Evolutionary conservation across 352 stramenopile species (phyloP).

Genomic region (Globisporangium rhizosaccharum): DNA sequence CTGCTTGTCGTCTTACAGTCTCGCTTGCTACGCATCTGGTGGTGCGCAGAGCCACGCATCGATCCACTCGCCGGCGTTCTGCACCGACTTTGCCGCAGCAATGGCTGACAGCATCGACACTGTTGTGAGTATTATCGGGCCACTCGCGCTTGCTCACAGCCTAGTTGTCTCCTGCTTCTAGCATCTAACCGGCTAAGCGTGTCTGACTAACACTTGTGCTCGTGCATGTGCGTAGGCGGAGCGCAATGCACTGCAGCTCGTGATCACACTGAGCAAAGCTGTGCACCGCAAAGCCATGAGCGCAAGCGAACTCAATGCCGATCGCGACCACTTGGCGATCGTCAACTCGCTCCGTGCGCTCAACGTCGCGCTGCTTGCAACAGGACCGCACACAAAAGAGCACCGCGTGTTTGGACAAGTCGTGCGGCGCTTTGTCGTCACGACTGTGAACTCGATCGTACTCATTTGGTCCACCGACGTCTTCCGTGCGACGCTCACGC

Average conservation of each 20-base stretch:
- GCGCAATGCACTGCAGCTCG: slow-evolving; percentile 63
- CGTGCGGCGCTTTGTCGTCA: slow-evolving; percentile 70
- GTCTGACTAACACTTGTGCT: neutral
- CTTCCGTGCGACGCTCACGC: slow-evolving; percentile 50
- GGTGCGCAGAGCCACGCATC: slow-evolving; percentile 54
- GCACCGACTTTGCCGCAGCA: slow-evolving; percentile 32
- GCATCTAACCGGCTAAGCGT: too few species aligned
- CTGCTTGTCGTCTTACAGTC: too few species aligned
- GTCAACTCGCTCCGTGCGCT: slow-evolving; percentile 63
- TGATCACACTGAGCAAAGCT: slow-evolving; percentile 71
- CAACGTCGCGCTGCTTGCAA: slow-evolving; percentile 64
- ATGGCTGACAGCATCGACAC: slow-evolving; percentile 29
- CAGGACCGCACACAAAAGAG: slow-evolving; percentile 38
- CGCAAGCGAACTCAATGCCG: slow-evolving; percentile 24
- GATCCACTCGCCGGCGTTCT: slow-evolving; percentile 67
- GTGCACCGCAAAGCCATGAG: slow-evolving; percentile 46
- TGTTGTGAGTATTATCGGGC: neutral
- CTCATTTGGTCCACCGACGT: slow-evolving; percentile 54
- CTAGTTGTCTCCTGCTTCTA: too few species aligned
- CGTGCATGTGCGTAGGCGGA: slow-evolving; percentile 33
- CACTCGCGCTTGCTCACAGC: too few species aligned
- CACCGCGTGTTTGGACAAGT: slow-evolving; percentile 67
- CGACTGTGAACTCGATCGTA: slow-evolving; percentile 57
- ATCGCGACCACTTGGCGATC: slow-evolving; percentile 54
- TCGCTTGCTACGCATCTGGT: neutral